phyloP scores from a whole-genome alignment of 106 monocot species.

The Dioscorea zingiberensis region DNA sequence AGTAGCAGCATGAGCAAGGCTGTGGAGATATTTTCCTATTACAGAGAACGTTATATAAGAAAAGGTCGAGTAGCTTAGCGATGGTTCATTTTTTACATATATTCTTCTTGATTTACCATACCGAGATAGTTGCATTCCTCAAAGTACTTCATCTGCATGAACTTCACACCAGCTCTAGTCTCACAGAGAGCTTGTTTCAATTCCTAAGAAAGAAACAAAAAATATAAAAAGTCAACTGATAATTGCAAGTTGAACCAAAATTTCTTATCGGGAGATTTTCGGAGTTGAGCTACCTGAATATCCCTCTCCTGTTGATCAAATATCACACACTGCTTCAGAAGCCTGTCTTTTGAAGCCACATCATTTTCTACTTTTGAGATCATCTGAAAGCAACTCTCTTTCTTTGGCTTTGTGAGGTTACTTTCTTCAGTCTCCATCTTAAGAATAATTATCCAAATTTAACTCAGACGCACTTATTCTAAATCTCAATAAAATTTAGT shows the following conservation, averaged over 20 bases:
- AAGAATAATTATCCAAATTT: not conserved
- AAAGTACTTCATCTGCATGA: constrained; percentile 45
- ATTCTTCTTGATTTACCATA: constrained; percentile 12
- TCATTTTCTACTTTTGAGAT: constrained; percentile 10
- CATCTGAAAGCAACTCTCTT: constrained; percentile 9
- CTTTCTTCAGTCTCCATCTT: constrained; percentile 26
- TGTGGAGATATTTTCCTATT: constrained; percentile 51
- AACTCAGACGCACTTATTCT: not conserved
- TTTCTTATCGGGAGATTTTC: not conserved
- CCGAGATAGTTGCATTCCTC: constrained; percentile 66
- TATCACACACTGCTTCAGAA: constrained; percentile 26
- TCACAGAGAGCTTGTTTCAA: constrained; percentile 42
- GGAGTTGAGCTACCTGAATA: constrained; percentile 47
- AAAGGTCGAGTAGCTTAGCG: too few relatives aligned
- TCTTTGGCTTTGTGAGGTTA: constrained; percentile 30
- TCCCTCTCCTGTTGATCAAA: constrained; percentile 60
- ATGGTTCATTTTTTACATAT: not conserved
- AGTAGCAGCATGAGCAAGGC: constrained; percentile 63
- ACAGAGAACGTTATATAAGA: not conserved
- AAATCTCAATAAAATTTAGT: not conserved
- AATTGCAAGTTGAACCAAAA: not conserved
- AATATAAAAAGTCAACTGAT: too few relatives aligned
- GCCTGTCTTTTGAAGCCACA: constrained; percentile 24
- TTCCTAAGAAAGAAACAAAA: constrained; percentile 35
- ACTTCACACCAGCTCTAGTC: constrained; percentile 51